Conservation (phyloP, 1,139 yeast species). For the Suhomyces bolitotheri region DNA sequence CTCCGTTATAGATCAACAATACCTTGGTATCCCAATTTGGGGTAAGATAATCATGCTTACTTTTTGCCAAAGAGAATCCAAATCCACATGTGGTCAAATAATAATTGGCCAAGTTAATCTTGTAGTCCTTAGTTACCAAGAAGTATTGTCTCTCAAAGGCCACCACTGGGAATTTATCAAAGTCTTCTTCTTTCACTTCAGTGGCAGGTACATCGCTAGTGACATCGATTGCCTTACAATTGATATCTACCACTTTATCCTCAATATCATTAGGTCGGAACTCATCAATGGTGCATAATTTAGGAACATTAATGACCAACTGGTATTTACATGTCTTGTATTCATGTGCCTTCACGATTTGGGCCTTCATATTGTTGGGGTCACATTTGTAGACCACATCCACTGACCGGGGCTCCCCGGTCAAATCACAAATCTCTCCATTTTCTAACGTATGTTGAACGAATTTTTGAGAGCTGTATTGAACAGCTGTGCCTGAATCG, state of each 20-base stretch:
- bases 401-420: slow-evolving; percentile 59
- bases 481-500: slow-evolving; percentile 12
- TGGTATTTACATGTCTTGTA: slow-evolving; percentile 71
- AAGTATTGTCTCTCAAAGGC: slow-evolving; percentile 1
- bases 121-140: slow-evolving; percentile 14
- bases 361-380: slow-evolving; percentile 27
- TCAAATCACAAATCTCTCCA: slow-evolving; percentile 77
- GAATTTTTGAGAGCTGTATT: slow-evolving; percentile 27
- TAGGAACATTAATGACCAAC: slow-evolving; percentile 58
- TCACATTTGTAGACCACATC: slow-evolving; percentile 73
- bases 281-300: slow-evolving; percentile 54
- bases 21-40: slow-evolving; percentile 19
- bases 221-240: slow-evolving; percentile 39
- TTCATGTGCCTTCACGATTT: slow-evolving; percentile 53
- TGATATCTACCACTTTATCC: slow-evolving; percentile 40
- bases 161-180: slow-evolving; percentile 1
- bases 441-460: slow-evolving; percentile 53
- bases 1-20: slow-evolving; percentile 26
- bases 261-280: slow-evolving; percentile 43
- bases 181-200: slow-evolving; percentile 1
- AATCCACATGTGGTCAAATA: slow-evolving; percentile 29
- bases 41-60: slow-evolving; percentile 17
- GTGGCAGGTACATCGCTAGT: slow-evolving; percentile 5
- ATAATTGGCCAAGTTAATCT: slow-evolving; percentile 31
- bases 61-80: slow-evolving; percentile 33